These are phyloP conservation scores for Echria macrotheca DNA, from an alignment of 495 filamentous ascomycete genomes.

Conservation along the genomic window DNA sequence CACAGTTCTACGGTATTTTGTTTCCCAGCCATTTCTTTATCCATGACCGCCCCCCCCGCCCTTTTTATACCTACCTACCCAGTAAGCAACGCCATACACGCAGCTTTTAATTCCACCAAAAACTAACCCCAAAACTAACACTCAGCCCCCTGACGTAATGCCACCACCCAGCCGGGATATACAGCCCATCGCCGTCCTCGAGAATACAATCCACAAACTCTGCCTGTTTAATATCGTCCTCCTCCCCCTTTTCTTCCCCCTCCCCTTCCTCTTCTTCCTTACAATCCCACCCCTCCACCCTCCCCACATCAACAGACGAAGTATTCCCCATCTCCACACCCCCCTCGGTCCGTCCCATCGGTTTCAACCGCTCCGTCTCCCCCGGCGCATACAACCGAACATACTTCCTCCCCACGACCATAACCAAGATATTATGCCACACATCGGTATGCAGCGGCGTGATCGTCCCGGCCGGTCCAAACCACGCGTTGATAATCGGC, in stretches of 20 bases:
- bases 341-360: conserved; percentile 57
- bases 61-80: too few relatives aligned
- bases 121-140: conserved; percentile 91
- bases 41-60: too few relatives aligned
- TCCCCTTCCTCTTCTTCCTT: background rate
- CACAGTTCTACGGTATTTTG: too few relatives aligned
- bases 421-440: conserved; percentile 86
- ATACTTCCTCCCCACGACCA: conserved; percentile 90
- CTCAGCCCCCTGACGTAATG: conserved; percentile 88
- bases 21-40: too few relatives aligned
- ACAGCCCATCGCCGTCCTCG: conserved; percentile 75
- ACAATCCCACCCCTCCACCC: conserved; percentile 53
- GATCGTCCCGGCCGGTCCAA: conserved; percentile 82
- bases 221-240: conserved; percentile 51
- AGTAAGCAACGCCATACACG: too few relatives aligned
- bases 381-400: conserved; percentile 74
- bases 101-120: conserved; percentile 86
- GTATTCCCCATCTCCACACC: conserved; percentile 94
- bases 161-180: conserved; percentile 97
- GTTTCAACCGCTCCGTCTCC: conserved; percentile 55
- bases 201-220: conserved; percentile 76
- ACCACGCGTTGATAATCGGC: conserved; percentile 80
- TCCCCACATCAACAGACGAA: conserved; percentile 64
- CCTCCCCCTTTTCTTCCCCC: conserved; percentile 26
- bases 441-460: conserved; percentile 91